Evolutionary conservation across 2,329 filamentous ascomycete species (phyloP), one percentile per base, ranked within the genome.

Genomic region (Endoconidiophora polonica): DNA sequence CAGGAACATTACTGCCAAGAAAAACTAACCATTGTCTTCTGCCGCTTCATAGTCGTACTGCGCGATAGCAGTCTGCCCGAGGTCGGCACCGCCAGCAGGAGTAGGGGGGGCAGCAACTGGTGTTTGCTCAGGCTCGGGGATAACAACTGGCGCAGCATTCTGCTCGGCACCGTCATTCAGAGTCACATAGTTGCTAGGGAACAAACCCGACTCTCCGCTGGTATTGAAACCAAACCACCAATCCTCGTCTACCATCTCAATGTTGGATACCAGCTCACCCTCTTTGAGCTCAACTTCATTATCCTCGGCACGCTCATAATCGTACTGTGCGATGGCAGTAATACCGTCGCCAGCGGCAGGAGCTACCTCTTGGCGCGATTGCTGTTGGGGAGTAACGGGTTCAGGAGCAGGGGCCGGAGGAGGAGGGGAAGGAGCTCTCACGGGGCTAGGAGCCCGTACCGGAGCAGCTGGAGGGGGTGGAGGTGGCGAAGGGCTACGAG

Each of bases 191-290:
- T 95, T 96, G 68, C 86, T 91, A 4, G 91, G 91, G 72, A 98
- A 96, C 36, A 98, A 72, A 44, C 91, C 91, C 52, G 73, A 81
- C 64, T 95, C 86, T 58, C 91, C 91, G 54, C 71, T 73, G 20
- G 74, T 68, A 68, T 96, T 98, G 57, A 83, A 85, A 41, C 93
- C 91, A 76, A 94, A 83, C 91, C 91, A 98, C 91, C 91, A 98
- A 62, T 98, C 90, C 47, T 93, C 83, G 58, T 96, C 91, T 2
- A 98, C 86, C 84, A 93, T 93, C 55, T 96, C 86, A 59, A 98
- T 94, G 61, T 94, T 82, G 22, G 76, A 87, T 37, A 98, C 82
- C 56, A 81, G 77, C 59, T 95, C 85, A 55, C 88, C 88, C 66
- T 98, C 91, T 23, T 76, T 73, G 16, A 98, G 74, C 56, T 94